Base-by-base conservation (phyloP, 257 asterid species). In the Petrea volubilis region DNA sequence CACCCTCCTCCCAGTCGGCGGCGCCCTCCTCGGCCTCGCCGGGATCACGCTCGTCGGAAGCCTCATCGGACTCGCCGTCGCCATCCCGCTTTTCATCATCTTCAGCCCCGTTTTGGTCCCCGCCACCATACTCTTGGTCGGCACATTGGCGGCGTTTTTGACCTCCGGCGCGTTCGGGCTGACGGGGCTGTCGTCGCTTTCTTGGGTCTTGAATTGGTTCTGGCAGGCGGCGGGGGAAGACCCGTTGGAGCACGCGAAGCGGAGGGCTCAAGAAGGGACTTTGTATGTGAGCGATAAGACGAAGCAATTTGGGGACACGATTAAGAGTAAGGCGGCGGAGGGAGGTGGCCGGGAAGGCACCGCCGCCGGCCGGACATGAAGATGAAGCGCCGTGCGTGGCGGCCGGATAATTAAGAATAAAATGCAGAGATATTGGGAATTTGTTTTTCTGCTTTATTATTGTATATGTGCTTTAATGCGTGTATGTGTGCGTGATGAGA, bases 131-230 rank as follows among this genome's bases (percentile, higher is more conserved):
- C 61, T 84, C 0, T 0, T 83, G 2, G 89, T 52, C 15, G 86
- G 91, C 7, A 81, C 96, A 1, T 93, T 90, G 4, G 61, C 86
- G 1, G 98, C 93, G 1, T 78, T 90, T 31, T 24, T 93, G 10
- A 77, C 97, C 1, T 93, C 97, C 0, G 96, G 98, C 0, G 97
- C 96, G 1, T 87, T 93, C 36, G 97, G 97, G 14, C 72, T 90
- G 4, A 87, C 95, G 5, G 97, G 97, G 0, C 85, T 93, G 4
- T 84, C 96, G n/a, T 87, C 98, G 8, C 78, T 93, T 0, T 87
- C 96, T 20, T 90, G 93, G 92, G 90, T 88, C 3, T 36, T 88
- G 68, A 92, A 81, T 46, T 73, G 73, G 67, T 84, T 90, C 78
- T 64, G 88, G 46, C 85, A 73, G 76, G 77, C 83, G 7, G 80